Conservation (phyloP, 768 basidiomycete species). For the Peribolospora baueri region DNA sequence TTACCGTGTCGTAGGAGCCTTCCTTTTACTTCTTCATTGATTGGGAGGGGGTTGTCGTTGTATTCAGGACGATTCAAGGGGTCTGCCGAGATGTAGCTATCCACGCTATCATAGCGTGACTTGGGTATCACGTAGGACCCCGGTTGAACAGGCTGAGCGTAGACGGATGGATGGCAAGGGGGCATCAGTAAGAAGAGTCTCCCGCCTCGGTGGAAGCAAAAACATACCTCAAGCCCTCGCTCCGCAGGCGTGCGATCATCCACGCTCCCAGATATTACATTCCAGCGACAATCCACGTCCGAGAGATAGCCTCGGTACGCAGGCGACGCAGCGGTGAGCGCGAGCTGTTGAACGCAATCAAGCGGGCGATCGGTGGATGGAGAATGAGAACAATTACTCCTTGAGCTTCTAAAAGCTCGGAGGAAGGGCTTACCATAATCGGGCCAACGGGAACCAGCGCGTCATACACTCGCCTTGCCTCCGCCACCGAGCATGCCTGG, state of each 20-base stretch:
- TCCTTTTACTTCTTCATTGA: slow-evolving; percentile 46
- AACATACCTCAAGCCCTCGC: slow-evolving; percentile 49
- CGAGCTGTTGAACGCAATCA: slow-evolving; percentile 32
- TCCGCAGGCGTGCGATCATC: slow-evolving; percentile 94
- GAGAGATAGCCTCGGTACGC: slow-evolving; percentile 82
- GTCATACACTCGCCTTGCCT: slow-evolving; percentile 83
- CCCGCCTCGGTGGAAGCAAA: background rate
- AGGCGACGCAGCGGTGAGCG: slow-evolving; percentile 80
- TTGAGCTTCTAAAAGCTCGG: too few species aligned
- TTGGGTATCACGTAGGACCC: slow-evolving; percentile 66
- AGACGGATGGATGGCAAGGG: background rate
- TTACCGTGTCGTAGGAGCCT: slow-evolving; percentile 53
- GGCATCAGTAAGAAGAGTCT: background rate
- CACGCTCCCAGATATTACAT: slow-evolving; percentile 93
- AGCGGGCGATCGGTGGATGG: background rate
- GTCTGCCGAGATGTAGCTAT: slow-evolving; percentile 68
- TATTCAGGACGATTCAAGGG: slow-evolving; percentile 78
- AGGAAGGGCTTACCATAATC: slow-evolving; percentile 44
- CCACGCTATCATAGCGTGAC: slow-evolving; percentile 90
- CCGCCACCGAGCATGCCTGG: slow-evolving; percentile 72
- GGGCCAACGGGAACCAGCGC: slow-evolving; percentile 86
- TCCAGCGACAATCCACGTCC: slow-evolving; percentile 96
- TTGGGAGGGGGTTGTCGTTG: slow-evolving; percentile 63
- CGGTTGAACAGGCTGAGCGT: slow-evolving; percentile 43
- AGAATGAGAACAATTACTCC: background rate